Conservation (phyloP, 495 filamentous ascomycete genomes). For the Tuber umbilicatum region DNA sequence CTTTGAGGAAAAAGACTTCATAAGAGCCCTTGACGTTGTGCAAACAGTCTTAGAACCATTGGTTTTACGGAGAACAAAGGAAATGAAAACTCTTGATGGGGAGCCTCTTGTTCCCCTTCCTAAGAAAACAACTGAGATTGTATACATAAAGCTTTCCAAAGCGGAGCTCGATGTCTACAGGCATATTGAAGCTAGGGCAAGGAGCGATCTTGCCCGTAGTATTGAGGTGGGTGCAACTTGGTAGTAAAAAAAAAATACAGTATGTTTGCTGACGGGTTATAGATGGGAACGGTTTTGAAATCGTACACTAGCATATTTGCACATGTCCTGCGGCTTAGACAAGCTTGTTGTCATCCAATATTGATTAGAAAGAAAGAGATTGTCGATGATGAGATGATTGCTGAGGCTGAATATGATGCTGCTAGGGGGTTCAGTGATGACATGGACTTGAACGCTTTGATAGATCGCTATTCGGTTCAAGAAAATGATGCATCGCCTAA, state of each 20-base stretch:
- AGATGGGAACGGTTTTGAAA: conserved; percentile 81
- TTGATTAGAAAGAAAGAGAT: conserved; percentile 78
- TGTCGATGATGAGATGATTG: conserved; percentile 81
- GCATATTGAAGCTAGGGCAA: conserved; percentile 74
- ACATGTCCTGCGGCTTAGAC: conserved; percentile 86
- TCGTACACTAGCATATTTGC: conserved; percentile 95
- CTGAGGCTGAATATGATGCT: conserved; percentile 69
- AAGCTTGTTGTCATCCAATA: conserved; percentile 88
- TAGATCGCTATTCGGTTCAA: conserved; percentile 66
- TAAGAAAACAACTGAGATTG: conserved; percentile 70
- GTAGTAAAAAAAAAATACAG: not conserved
- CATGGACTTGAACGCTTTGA: conserved; percentile 84
- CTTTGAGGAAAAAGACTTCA: conserved; percentile 89
- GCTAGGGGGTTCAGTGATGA: conserved; percentile 81
- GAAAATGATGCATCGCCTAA: conserved; percentile 56
- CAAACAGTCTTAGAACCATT: conserved; percentile 93
- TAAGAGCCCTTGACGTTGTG: conserved; percentile 89
- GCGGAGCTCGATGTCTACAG: conserved; percentile 87
- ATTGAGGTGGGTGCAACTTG: conserved; percentile 50
- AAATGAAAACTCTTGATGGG: conserved; percentile 93
- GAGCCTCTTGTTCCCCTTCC: conserved; percentile 78
- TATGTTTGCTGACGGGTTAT: conserved; percentile 5
- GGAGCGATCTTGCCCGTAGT: conserved; percentile 73
- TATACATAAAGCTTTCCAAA: conserved; percentile 75
- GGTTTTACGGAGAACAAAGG: conserved; percentile 90